Conservation (phyloP, 345 rosid species). For the Lagerstroemia speciosa region DNA sequence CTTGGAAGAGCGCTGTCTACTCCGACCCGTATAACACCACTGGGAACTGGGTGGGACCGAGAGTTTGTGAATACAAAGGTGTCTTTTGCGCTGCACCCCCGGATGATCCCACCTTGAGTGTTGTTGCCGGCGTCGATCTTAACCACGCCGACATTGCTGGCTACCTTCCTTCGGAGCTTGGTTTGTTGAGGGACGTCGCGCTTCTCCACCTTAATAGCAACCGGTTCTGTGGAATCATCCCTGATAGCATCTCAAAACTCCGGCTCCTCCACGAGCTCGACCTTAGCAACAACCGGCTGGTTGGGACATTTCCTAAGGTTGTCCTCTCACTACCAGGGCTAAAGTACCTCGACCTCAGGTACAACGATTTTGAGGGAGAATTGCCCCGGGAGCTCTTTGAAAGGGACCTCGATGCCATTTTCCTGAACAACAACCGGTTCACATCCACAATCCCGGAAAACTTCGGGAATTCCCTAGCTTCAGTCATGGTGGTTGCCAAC, state of each 20-base stretch:
- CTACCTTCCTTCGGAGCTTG: conserved; percentile 47
- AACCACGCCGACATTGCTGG: conserved; percentile 62
- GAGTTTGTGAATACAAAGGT: conserved; percentile 53
- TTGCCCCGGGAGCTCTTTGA: conserved; percentile 44
- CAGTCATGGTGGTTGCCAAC: conserved; percentile 46
- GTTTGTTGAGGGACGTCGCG: conserved; percentile 49
- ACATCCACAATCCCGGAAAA: conserved; percentile 36
- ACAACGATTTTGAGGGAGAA: conserved; percentile 52
- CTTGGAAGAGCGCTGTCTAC: conserved; percentile 45
- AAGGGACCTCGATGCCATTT: conserved; percentile 52
- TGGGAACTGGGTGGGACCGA: conserved; percentile 44
- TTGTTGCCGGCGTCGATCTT: conserved; percentile 60
- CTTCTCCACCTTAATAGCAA: conserved; percentile 63
- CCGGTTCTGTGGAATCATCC: conserved; percentile 63
- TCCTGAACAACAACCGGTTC: conserved; percentile 59
- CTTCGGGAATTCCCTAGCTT: conserved; percentile 44
- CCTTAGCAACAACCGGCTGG: conserved; percentile 58
- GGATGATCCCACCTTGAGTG: conserved; percentile 30
- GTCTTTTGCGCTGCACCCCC: conserved; percentile 50
- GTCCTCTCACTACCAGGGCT: conserved; percentile 33
- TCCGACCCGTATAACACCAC: conserved; percentile 56
- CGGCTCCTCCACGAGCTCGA: conserved; percentile 49
- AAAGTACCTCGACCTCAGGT: conserved; percentile 49
- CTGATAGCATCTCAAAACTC: conserved; percentile 36
- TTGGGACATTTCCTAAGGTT: conserved; percentile 39